A percentile compares a stretch with the other conserved stretches of the same genome.
Conservation (phyloP, 345 rosid species). For the Populus pruinosa region DNA sequence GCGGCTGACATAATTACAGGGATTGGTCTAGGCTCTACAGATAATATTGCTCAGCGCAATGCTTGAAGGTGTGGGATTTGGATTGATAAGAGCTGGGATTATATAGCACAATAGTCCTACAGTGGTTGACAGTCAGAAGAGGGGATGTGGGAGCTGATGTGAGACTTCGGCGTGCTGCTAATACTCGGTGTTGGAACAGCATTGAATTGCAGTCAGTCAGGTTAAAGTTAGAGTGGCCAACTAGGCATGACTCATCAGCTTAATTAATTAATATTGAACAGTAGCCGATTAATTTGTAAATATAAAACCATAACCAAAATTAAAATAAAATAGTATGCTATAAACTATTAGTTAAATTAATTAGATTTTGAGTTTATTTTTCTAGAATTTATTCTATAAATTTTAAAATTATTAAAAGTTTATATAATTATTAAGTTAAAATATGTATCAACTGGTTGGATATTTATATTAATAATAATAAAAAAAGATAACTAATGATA, state of each 20-base stretch:
- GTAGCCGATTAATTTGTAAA: neutral
- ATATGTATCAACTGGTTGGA: no score
- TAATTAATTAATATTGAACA: neutral
- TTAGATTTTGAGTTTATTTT: no score
- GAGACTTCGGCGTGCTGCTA: neutral
- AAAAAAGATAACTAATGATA: no score
- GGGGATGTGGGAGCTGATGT: neutral
- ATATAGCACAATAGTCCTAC: neutral
- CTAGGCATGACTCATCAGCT: neutral
- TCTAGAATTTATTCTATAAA: no score
- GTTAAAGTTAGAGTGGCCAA: neutral
- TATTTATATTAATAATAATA: no score
- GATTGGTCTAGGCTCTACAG: neutral
- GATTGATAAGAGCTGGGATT: neutral
- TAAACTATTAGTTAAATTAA: no score
- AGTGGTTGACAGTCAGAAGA: neutral
- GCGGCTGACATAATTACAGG: conserved; percentile 14
- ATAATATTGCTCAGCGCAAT: neutral
- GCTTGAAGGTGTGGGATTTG: neutral
- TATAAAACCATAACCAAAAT: no score
- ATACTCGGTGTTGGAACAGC: neutral
- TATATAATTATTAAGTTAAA: no score
- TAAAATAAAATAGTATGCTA: no score
- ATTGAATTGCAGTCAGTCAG: neutral
- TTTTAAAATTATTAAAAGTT: no score